Base-by-base conservation (phyloP, 2,329 filamentous ascomycete genomes). In the Periglandula ipomoeae region DNA sequence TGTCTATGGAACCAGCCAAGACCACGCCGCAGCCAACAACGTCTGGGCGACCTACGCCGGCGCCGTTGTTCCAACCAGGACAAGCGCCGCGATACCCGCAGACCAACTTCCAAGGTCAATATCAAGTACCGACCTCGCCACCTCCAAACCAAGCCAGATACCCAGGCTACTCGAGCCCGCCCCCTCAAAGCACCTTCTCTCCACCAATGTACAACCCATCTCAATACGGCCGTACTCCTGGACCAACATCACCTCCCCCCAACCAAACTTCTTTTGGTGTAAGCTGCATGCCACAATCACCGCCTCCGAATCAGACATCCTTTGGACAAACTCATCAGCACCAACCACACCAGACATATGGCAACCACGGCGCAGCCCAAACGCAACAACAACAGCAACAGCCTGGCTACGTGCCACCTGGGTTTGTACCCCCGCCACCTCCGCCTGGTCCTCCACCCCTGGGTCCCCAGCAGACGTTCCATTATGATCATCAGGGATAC, bases 1-100 rank as follows among this genome's bases (percentile, higher is more conserved):
- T 97, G 82, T 90, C 89, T 1, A 85, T 96, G 69, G 88, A 91
- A n/a, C 72, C 77, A 42, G 70, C 49, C 64, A 63, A 64, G 37
- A 61, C 67, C 10, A 64, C 69, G n/a, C 65, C 61, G 7, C 53
- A 57, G 44, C 53, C 59, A 27, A 22, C 55, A 32, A 52, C 53
- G 4, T 47, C 55, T 15, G 56, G 49, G 30, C 54, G 60, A 44
- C 59, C 58, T 50, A 55, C 61, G 37, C 66, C 71, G 32, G 66
- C 74, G n/a, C 63, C 71, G 5, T 61, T 73, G 34, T 76, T 81
- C 69, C 73, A 76, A 50, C 65, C 76, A 35, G 64, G 62, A 35
- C 65, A 66, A 54, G 59, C 59, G 52, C 65, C 62, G 58, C 74
- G 69, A 56, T 84, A 83, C 56, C 73, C 75, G 9, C 70, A 75